A percentile compares a stretch with the other conserved stretches of the same genome.
Evolutionary conservation across 2,329 filamentous ascomycete genomes (phyloP).

Genomic region (Hymenoscyphus infarciens): DNA sequence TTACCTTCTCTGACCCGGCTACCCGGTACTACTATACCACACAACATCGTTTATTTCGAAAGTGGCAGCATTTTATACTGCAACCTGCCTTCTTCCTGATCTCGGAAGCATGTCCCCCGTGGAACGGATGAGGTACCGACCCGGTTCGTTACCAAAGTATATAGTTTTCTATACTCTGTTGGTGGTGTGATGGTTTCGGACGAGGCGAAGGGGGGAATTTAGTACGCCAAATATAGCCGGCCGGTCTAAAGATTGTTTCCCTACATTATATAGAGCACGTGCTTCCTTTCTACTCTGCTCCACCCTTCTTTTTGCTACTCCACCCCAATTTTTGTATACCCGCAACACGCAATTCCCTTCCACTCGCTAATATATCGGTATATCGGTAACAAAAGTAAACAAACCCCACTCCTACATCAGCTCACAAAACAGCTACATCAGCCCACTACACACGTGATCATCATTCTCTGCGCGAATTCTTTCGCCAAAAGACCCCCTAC

Average conservation of each 20-base stretch:
- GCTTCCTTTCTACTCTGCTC: too few species aligned
- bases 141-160: neutral
- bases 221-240: too few species aligned
- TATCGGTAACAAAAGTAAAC: neutral
- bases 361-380: neutral
- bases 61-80: neutral
- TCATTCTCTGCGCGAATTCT: neutral
- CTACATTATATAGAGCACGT: too few species aligned
- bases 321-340: neutral
- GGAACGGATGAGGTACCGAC: neutral
- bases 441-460: neutral
- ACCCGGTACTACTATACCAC: neutral
- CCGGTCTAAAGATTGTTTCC: too few species aligned
- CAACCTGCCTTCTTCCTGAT: neutral
- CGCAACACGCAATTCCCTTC: too few species aligned
- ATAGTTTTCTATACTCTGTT: neutral
- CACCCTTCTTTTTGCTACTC: neutral
- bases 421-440: neutral
- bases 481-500: neutral
- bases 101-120: neutral
- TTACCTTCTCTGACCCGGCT: neutral
- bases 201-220: too few species aligned
- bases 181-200: neutral
- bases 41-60: neutral
- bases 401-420: neutral